Conservation (phyloP, 306 rosid species). For the Alnus rubra region DNA sequence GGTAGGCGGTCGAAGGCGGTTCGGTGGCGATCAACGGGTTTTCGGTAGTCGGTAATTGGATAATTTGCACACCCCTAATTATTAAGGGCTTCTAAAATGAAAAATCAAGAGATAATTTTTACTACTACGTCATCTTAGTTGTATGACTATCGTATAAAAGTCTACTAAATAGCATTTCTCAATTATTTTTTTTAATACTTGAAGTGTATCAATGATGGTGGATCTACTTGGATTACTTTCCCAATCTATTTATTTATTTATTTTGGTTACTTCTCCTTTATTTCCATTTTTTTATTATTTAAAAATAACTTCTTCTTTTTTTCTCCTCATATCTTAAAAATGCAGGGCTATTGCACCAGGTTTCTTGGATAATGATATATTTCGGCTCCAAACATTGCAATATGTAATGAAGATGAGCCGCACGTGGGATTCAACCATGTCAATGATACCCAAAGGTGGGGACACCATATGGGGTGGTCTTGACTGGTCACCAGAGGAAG, state of each 20-base stretch:
- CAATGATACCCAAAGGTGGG: slow-evolving; percentile 92
- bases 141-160: too few species aligned
- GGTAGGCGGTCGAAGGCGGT: too few species aligned
- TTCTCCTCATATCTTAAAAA: slow-evolving; percentile 25
- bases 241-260: background rate
- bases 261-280: background rate
- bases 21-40: too few species aligned
- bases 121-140: too few species aligned
- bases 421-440: slow-evolving; percentile 89
- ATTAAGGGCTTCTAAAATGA: too few species aligned
- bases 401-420: slow-evolving; percentile 84
- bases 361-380: slow-evolving; percentile 72
- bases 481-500: slow-evolving; percentile 90
- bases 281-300: background rate
- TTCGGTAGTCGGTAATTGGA: too few species aligned
- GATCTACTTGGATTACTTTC: background rate
- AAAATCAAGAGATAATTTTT: too few species aligned
- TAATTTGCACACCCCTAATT: too few species aligned
- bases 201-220: background rate
- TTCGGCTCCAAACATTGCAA: slow-evolving; percentile 80
- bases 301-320: slow-evolving; percentile 16
- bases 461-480: slow-evolving; percentile 83
- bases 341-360: slow-evolving; percentile 80
- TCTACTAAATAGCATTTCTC: too few species aligned
- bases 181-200: too few species aligned